Percentiles rank a stretch among this genome's conserved stretches.
These are phyloP conservation scores for Lactarius tabidus DNA, from an alignment of 768 basidiomycete species.

Conservation along the genomic window DNA sequence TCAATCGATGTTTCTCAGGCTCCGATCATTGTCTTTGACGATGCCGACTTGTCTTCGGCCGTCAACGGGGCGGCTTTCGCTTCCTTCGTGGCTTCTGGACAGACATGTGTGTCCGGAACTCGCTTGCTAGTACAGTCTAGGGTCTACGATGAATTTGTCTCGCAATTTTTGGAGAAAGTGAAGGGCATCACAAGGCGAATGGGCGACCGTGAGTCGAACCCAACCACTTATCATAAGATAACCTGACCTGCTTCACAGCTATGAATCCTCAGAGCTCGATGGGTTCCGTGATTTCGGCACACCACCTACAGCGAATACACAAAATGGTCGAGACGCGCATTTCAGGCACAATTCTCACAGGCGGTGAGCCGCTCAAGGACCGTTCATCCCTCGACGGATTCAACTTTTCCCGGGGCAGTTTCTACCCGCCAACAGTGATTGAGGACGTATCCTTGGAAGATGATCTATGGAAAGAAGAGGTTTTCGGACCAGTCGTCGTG, in stretches of 20 bases:
- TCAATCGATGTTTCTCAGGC: constrained; percentile 43
- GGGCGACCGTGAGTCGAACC: constrained; percentile 51
- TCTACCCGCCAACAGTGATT: constrained; percentile 80
- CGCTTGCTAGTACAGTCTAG: constrained; percentile 69
- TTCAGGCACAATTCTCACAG: constrained; percentile 48
- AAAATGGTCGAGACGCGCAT: constrained; percentile 46
- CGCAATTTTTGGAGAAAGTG: constrained; percentile 56
- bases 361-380: constrained; percentile 64
- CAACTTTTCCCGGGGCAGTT: constrained; percentile 66
- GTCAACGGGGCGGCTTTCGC: constrained; percentile 84
- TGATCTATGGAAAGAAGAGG: constrained; percentile 75
- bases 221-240: neutral
- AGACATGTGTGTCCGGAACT: constrained; percentile 90
- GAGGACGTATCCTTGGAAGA: constrained; percentile 51
- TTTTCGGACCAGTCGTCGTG: constrained; percentile 84
- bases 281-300: constrained; percentile 72
- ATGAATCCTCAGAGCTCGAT: constrained; percentile 66
- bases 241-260: constrained; percentile 42
- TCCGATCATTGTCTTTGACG: constrained; percentile 74
- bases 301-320: constrained; percentile 63
- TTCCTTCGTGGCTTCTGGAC: constrained; percentile 81
- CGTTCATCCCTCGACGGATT: constrained; percentile 63
- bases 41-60: constrained; percentile 68
- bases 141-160: constrained; percentile 68
- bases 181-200: constrained; percentile 61